A percentile compares a stretch with the other conserved stretches of the same genome.
Evolutionary conservation across 2,329 filamentous ascomycete species (phyloP).

Genomic region (Penicillium rolfsii): DNA sequence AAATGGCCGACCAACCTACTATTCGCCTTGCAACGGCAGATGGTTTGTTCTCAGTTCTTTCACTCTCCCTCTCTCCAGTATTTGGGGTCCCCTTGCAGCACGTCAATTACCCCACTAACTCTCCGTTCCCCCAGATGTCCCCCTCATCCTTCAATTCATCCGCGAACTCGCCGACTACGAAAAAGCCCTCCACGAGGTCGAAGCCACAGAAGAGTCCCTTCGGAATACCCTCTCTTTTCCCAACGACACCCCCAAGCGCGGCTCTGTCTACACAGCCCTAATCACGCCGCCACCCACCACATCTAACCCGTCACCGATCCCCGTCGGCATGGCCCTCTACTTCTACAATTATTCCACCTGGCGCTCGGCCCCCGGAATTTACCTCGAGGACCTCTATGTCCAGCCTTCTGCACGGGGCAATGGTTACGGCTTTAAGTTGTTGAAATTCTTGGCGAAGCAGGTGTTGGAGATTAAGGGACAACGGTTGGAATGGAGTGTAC

Average conservation of each 20-base stretch:
- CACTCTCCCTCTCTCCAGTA: too few relatives aligned
- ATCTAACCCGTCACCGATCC: slow-evolving; percentile 36
- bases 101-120: slow-evolving; percentile 12
- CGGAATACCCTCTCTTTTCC: slow-evolving; percentile 78
- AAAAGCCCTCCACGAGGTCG: slow-evolving; percentile 71
- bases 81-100: neutral
- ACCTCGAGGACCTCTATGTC: slow-evolving; percentile 93
- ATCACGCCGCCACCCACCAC: slow-evolving; percentile 58
- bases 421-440: slow-evolving; percentile 77
- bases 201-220: slow-evolving; percentile 77
- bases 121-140: slow-evolving; percentile 64
- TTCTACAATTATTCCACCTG: slow-evolving; percentile 97
- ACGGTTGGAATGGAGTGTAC: slow-evolving; percentile 84
- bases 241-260: slow-evolving; percentile 50
- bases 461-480: slow-evolving; percentile 71
- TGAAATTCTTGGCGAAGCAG: slow-evolving; percentile 78
- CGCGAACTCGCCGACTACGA: slow-evolving; percentile 87
- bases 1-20: slow-evolving; percentile 42
- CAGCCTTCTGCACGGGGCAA: slow-evolving; percentile 68
- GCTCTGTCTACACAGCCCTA: slow-evolving; percentile 75
- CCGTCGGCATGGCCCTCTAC: slow-evolving; percentile 82
- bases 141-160: slow-evolving; percentile 79
- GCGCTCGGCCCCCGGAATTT: slow-evolving; percentile 83
- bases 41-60: slow-evolving; percentile 31
- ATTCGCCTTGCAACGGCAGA: slow-evolving; percentile 48